Evolutionary conservation across 2,329 filamentous ascomycete genomes (phyloP), one percentile per base, ranked within the genome.

Genomic region (Aspergillus melleus): DNA sequence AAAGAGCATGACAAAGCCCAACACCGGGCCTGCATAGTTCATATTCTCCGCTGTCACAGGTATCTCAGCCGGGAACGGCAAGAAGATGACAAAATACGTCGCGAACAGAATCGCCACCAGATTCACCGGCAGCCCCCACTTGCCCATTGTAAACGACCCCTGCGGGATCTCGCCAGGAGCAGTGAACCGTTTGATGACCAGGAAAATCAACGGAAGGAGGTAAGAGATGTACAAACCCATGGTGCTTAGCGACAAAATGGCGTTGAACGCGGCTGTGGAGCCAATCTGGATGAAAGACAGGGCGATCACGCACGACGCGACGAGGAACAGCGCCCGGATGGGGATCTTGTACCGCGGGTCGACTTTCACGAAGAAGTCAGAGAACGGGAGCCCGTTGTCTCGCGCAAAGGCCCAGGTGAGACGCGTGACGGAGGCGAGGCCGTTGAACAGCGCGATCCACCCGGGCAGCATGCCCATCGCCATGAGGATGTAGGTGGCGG

Each of bases 141-240:
- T 68, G 0, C 73, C 72, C 1, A 76, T 61, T 9, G 58, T 66
- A 56, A 69, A 76, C 3, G 68, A 54, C 29, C 72, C 72, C 32
- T 58, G 54, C 0, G 66, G 59, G 19, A 72, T 62, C 29, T 66
- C 63, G n/a, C 58, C 55, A 2, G 62, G 65, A 0, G 62, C 53
- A 1, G 46, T 63, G n/a, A 68, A 39, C 0, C 67, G 62, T 61
- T 68, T 69, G 4, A 59, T 29, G n/a, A 68, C 54, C 16, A 79
- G 56, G 2, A 65, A 76, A 16, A 71, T 64, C 49, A 80, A 77
- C 5, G 63, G 65, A 12, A 83, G 75, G 49, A 84, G 75, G 66
- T 84, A 84, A 20, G 80, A 82, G 44, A 77, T 76, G 36, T 83
- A 78, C 19, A 84, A 73, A 1, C 78, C 78, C 32, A 76, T 76